phyloP scores from a whole-genome alignment of 2,329 filamentous ascomycete genomes.

The Aspergillus tamarii region DNA sequence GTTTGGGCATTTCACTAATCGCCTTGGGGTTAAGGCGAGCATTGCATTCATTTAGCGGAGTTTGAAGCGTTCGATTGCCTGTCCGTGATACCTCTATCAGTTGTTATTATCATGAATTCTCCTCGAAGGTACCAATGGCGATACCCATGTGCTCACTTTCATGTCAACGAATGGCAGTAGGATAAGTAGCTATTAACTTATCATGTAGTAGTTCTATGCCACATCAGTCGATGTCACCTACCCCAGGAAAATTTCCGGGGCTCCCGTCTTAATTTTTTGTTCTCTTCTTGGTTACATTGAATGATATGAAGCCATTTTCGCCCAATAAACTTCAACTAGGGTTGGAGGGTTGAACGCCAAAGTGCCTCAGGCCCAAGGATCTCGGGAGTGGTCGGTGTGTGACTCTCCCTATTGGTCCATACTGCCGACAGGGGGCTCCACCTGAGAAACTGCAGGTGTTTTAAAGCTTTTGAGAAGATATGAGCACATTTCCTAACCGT shows the following conservation, averaged over 20 bases:
- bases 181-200: background rate
- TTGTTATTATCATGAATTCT: background rate
- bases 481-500: slow-evolving; percentile 35
- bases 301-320: background rate
- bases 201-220: background rate
- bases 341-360: background rate
- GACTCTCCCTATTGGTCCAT: background rate
- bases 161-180: background rate
- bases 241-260: too few relatives aligned
- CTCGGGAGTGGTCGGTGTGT: background rate
- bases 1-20: background rate
- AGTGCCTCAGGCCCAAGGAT: background rate
- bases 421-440: background rate
- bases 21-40: background rate
- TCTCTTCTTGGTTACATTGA: background rate
- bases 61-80: background rate
- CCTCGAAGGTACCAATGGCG: background rate
- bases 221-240: background rate
- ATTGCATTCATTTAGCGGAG: background rate
- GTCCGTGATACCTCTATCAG: background rate
- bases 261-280: background rate
- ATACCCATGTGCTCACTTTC: background rate
- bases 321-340: background rate
- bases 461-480: slow-evolving; percentile 27
- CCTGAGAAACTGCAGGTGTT: background rate